Conservation (phyloP, 2,329 filamentous ascomycete genomes). For the Emergomyces orientalis region DNA sequence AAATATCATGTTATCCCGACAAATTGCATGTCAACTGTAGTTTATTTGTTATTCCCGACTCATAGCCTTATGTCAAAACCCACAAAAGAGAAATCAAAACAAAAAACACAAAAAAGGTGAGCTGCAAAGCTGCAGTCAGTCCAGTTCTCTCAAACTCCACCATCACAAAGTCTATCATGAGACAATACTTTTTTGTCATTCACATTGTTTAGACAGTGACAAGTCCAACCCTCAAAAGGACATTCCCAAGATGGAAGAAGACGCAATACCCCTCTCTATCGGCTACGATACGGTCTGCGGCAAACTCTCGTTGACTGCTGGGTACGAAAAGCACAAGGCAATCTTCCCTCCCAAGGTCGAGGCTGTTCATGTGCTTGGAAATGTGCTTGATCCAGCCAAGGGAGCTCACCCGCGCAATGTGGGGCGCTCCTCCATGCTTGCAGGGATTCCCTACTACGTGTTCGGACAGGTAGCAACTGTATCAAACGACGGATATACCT, state of each 20-base stretch:
- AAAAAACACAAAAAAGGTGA: background rate
- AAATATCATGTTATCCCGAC: background rate
- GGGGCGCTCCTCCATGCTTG: slow-evolving; percentile 9
- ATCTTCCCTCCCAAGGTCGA: slow-evolving; percentile 9
- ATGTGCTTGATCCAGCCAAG: slow-evolving; percentile 7
- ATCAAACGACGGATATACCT: background rate
- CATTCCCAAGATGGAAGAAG: background rate
- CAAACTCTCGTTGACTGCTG: slow-evolving; percentile 9
- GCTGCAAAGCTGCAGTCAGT: background rate
- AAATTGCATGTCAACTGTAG: background rate
- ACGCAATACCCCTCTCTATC: background rate
- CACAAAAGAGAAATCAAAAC: background rate
- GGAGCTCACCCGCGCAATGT: slow-evolving; percentile 7
- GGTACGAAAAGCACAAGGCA: slow-evolving; percentile 11
- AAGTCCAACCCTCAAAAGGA: background rate
- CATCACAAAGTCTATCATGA: background rate
- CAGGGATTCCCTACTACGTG: slow-evolving; percentile 8
- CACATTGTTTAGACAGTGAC: background rate
- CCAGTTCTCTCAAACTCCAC: background rate
- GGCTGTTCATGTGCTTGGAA: slow-evolving; percentile 5
- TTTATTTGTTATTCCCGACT: background rate
- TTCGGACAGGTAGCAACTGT: slow-evolving; percentile 9
- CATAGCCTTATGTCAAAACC: background rate
- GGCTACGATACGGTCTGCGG: slow-evolving; percentile 7
- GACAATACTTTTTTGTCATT: background rate